Evolutionary conservation across 345 rosid species (phyloP).

Genomic region (Salix purpurea): DNA sequence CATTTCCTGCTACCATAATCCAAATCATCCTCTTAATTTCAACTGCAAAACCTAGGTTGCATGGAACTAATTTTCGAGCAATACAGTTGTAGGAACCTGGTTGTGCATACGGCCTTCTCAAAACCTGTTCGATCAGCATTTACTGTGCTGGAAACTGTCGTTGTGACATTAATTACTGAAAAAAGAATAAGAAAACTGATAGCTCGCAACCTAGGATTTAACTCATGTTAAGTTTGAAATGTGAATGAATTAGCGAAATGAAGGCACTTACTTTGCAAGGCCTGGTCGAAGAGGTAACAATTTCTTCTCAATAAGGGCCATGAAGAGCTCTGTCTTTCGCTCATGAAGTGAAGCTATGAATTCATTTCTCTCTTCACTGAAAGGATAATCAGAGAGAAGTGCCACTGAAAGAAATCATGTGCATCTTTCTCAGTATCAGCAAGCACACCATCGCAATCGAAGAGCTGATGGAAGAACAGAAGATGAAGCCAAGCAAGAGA

Average conservation of each 20-base stretch:
- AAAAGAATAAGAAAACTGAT: background rate
- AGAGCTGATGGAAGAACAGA: conserved; percentile 69
- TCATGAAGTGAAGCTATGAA: conserved; percentile 90
- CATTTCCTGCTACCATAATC: too few relatives aligned
- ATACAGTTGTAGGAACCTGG: too few relatives aligned
- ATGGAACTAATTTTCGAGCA: conserved; percentile 8
- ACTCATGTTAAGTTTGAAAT: background rate
- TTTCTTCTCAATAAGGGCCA: conserved; percentile 83
- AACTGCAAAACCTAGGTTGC: background rate
- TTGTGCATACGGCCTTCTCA: too few relatives aligned
- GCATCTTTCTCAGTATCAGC: conserved; percentile 97
- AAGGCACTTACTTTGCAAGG: conserved; percentile 62
- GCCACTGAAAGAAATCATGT: conserved; percentile 82
- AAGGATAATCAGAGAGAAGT: background rate
- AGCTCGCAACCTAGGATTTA: background rate
- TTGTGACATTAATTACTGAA: background rate
- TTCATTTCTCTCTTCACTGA: conserved; percentile 58
- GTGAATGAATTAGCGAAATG: conserved; percentile 10
- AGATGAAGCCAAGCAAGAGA: conserved; percentile 49
- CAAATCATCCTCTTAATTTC: background rate
- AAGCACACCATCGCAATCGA: conserved; percentile 92
- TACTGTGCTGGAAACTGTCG: background rate
- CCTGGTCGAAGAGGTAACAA: conserved; percentile 89
- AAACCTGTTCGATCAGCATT: conserved; percentile 71
- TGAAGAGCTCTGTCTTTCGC: conserved; percentile 80